phyloP scores from a whole-genome alignment of 169 alveolate species.

The Babesia bovis region DNA sequence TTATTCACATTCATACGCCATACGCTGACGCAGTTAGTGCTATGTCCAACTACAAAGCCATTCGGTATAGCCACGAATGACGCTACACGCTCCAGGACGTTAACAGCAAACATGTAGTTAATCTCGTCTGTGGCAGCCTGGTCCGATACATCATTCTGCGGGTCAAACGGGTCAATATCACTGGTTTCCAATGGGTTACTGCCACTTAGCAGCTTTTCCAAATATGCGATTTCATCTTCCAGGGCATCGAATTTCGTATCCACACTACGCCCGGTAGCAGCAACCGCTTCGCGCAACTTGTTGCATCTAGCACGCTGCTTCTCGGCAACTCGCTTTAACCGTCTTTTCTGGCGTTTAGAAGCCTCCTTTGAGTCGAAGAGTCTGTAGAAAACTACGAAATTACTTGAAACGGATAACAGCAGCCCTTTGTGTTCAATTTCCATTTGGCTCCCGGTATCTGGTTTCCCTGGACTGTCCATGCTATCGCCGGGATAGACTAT shows the following conservation, averaged over 20 bases:
- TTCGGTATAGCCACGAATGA: constrained; percentile 1
- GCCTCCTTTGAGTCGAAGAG: constrained; percentile 34
- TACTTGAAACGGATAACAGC: constrained; percentile 21
- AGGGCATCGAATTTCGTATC: constrained; percentile 2
- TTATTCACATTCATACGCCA: constrained; percentile 49
- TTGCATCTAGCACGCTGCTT: constrained; percentile 40
- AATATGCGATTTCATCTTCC: constrained; percentile 22
- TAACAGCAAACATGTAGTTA: constrained; percentile 53
- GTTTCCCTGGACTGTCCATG: background rate
- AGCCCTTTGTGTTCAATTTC: constrained; percentile 34
- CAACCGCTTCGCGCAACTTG: constrained; percentile 42
- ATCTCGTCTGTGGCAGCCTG: constrained; percentile 56
- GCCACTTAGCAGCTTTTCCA: constrained; percentile 37
- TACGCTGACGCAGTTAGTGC: constrained; percentile 24
- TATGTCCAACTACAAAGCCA: constrained; percentile 38
- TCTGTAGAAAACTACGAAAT: constrained; percentile 21
- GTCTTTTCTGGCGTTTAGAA: constrained; percentile 44
- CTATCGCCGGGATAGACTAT: constrained; percentile 9
- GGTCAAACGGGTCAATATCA: background rate
- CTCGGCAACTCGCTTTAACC: constrained; percentile 41
- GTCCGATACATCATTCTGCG: constrained; percentile 4
- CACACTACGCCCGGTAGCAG: constrained; percentile 30
- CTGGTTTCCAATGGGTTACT: background rate
- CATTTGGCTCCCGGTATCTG: background rate
- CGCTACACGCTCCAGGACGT: constrained; percentile 39